Conservation (phyloP, 345 rosid genomes). For the Schrenkiella parvula region DNA sequence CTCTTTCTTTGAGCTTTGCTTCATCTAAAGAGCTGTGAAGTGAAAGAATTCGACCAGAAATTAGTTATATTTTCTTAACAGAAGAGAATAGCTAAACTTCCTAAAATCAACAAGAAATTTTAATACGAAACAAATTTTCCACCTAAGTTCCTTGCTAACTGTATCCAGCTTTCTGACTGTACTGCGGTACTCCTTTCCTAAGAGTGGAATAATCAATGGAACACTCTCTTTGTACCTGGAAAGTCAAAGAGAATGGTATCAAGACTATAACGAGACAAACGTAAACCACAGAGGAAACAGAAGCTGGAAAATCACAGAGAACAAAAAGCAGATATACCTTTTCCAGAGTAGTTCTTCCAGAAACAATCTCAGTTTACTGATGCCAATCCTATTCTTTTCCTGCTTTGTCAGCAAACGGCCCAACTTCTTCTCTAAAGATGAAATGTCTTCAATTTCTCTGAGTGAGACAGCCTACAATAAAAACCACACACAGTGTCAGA, state of each 20-base stretch:
- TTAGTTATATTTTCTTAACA: neutral
- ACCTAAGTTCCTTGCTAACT: conserved; percentile 86
- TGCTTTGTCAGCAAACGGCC: conserved; percentile 67
- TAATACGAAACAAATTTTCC: conserved; percentile 6
- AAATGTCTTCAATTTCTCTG: conserved; percentile 69
- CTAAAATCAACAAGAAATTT: conserved; percentile 4
- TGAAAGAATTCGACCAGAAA: neutral
- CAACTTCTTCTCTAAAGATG: conserved; percentile 74
- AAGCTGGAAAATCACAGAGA: conserved; percentile 7
- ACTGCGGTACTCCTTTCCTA: conserved; percentile 79
- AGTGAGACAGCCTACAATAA: conserved; percentile 54
- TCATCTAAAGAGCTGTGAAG: conserved; percentile 72
- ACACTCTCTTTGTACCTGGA: conserved; percentile 85
- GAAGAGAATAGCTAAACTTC: neutral
- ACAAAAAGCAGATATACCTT: conserved; percentile 41
- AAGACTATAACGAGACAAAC: neutral
- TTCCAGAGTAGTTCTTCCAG: conserved; percentile 83
- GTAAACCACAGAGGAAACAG: neutral
- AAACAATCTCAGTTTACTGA: conserved; percentile 80
- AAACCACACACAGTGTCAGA: neutral
- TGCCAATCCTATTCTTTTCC: conserved; percentile 82
- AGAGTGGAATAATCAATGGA: conserved; percentile 83
- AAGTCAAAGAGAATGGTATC: conserved; percentile 29
- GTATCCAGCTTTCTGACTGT: conserved; percentile 62
- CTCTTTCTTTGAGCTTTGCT: conserved; percentile 88